Evolutionary conservation across 805 yeast species (phyloP), one percentile per base, ranked within the genome.

Genomic region (Priceomyces castillae): DNA sequence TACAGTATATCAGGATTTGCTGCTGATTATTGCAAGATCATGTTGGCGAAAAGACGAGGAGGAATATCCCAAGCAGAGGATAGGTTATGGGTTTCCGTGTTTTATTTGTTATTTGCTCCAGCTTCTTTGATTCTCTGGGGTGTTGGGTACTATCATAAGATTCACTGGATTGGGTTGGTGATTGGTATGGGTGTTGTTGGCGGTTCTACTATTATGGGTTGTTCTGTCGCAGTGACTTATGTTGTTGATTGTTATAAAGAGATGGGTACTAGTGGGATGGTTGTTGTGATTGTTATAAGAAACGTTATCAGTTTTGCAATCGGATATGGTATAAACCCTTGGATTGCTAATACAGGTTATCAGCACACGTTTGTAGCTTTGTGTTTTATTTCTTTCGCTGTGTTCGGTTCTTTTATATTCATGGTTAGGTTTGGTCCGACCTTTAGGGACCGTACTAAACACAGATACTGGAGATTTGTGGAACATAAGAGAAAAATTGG

Each of bases 41-140:
- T 4, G 16, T 25, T 41, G n/a, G 43, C 48, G 4, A 46, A 31
- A 30, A 34, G 31, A 28, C 39, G 39, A 18, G 25, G 36, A 10
- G 48, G 48, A 4, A 41, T 73, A 2, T 72, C 81, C 3, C 73
- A 73, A 40, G 80, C 86, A 0, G 86, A 81, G 52, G 78, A 74
- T 49, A 64, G 86, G 48, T 63, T 80, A 14, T 79, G 81, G 80
- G 72, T 74, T 12, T 50, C 77, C 49, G 43, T 63, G 2, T 58
- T 73, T 5, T 76, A 74, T 47, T 64, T 68, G 54, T 60, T 81
- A 30, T 51, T 81, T 7, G 78, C 80, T 3, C 82, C 82, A 1
- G 68, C 71, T 0, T 79, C 84, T 0, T 62, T 80, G 44, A 71
- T 81, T 46, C 64, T 83, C 12, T 80, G 83, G 74, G 88, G 88